These are phyloP conservation scores for Chlamydomonas eustigma DNA, from an alignment of 139 green algal species.

Conservation along the genomic window DNA sequence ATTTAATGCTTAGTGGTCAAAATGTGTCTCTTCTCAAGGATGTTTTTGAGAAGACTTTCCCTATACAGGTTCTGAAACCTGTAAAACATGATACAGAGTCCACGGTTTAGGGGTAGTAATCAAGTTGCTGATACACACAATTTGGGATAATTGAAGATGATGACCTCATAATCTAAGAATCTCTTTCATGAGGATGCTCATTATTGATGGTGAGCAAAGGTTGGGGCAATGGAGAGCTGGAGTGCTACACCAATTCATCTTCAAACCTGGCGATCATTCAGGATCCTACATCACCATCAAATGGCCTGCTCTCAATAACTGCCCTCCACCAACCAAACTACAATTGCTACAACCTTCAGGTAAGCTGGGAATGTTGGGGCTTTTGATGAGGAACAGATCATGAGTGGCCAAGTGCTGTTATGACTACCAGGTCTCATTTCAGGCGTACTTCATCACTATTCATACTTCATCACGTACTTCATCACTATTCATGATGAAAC, in stretches of 20 bases:
- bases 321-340: neutral
- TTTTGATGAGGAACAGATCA: neutral
- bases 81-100: neutral
- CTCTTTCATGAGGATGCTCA: neutral
- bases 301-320: neutral
- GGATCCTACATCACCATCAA: neutral
- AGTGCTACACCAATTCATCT: neutral
- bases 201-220: neutral
- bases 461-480: neutral
- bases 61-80: neutral
- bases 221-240: conserved; percentile 3
- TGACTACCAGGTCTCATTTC: no score
- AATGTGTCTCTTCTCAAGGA: neutral
- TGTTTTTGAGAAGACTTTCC: neutral
- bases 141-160: neutral
- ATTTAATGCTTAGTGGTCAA: no score
- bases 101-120: neutral
- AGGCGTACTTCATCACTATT: no score
- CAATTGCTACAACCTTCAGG: neutral
- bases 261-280: neutral
- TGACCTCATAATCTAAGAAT: neutral
- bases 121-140: neutral
- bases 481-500: neutral
- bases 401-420: no score
- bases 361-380: neutral